These are phyloP conservation scores for Globisporangium orthogonon DNA, from an alignment of 352 stramenopile species.

Conservation along the genomic window DNA sequence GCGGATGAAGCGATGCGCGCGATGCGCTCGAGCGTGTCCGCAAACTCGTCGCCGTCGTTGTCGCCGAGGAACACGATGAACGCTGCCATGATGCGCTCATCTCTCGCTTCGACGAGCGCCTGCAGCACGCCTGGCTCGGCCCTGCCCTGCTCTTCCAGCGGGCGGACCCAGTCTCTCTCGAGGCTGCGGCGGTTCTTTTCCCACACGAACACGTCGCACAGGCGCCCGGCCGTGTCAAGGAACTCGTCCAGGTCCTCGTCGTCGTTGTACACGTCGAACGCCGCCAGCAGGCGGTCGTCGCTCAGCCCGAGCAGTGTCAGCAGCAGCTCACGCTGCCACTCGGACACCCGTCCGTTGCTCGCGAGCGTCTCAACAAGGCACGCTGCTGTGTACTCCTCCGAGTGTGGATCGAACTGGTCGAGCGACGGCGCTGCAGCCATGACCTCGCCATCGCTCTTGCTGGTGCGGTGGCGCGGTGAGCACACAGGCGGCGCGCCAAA, in stretches of 20 bases:
- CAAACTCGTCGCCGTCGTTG: slow-evolving; percentile 54
- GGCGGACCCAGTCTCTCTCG: slow-evolving; percentile 44
- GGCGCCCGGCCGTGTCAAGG: slow-evolving; percentile 43
- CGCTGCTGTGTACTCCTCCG: slow-evolving; percentile 20
- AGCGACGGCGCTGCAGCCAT: slow-evolving; percentile 3
- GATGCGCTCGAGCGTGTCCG: slow-evolving; percentile 49
- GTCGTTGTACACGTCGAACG: slow-evolving; percentile 49
- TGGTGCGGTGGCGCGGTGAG: slow-evolving; percentile 12
- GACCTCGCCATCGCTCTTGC: neutral
- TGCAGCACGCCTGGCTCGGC: slow-evolving; percentile 29
- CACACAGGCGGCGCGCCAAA: slow-evolving; percentile 31
- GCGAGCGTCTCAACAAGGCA: slow-evolving; percentile 31
- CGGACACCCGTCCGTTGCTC: slow-evolving; percentile 25
- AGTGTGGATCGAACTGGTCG: slow-evolving; percentile 4
- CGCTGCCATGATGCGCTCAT: slow-evolving; percentile 61
- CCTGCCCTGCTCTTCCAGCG: slow-evolving; percentile 27
- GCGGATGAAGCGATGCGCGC: slow-evolving; percentile 22
- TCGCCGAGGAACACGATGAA: slow-evolving; percentile 64
- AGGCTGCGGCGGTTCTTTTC: slow-evolving; percentile 43
- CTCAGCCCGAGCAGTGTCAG: slow-evolving; percentile 30
- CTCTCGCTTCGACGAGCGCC: slow-evolving; percentile 35
- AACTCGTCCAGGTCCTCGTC: slow-evolving; percentile 39
- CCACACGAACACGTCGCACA: slow-evolving; percentile 64
- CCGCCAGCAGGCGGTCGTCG: slow-evolving; percentile 46
- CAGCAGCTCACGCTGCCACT: slow-evolving; percentile 62